Base-by-base conservation (phyloP, 1,284 basidiomycete species). In the Ceratobasidium sp. region DNA sequence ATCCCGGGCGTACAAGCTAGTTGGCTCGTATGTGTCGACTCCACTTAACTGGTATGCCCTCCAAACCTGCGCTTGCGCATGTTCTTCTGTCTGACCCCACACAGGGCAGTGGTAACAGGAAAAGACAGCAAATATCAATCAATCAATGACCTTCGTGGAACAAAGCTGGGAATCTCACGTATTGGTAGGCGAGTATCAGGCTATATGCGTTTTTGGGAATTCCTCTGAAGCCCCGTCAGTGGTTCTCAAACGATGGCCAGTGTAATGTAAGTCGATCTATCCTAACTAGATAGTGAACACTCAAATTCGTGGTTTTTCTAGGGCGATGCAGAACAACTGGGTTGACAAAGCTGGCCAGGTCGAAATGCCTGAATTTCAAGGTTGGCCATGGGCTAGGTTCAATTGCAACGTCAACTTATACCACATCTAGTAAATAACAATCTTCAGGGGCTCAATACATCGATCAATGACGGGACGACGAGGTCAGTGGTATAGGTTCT, bases 211-310 rank as follows among this genome's bases (percentile, higher is more conserved):
- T 29, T 27, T 25, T 44, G 8, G 36, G 42, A 58, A 14, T 27
- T 14, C 11, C 23, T 13, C 8, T 21, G 16, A 19, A 14, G 21
- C 21, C 2, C 30, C 21, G 58, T 42, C 60, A 91, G 90, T 72
- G 93, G 93, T 30, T 91, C 87, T 72, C 89, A 95, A 76, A 93
- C 93, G 7, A 98, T 98, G 95, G 95, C 94, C 1, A 91, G 88
- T 71, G 93, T 98, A 25, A 92, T 98, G 88, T 92, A 90, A 1
- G 80, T 93, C 41, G 88, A 11, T 30, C 30, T 4, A 3, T 19
- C 27, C 5, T 33, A 11, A 19, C 29, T 14, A 16, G 29, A 36
- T 27, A 4, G 23, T 49, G 9, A 11, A 25, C 4, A 54, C 29
- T 9, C 16, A 33, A 23, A 6, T 6, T 33, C 44, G 4, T 52